Evolutionary conservation across 352 stramenopile species (phyloP).

Genomic region (Globisporangium iwayamae): DNA sequence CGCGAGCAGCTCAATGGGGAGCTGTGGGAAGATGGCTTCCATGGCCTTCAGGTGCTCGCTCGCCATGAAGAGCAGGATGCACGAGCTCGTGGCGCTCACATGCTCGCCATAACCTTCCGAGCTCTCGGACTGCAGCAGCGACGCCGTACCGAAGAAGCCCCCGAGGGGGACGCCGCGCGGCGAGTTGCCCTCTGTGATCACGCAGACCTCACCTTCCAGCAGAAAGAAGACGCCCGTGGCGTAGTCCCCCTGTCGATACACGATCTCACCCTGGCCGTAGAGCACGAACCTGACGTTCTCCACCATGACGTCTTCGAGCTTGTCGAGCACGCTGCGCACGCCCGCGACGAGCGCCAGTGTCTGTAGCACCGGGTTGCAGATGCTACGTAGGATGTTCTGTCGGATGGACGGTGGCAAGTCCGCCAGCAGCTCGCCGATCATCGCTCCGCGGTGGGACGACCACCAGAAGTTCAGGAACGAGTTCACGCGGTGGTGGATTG

Average conservation of each 20-base stretch:
- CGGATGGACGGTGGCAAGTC: conserved; percentile 27
- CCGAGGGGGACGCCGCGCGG: conserved; percentile 18
- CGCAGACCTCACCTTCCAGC: conserved; percentile 20
- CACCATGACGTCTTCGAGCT: conserved; percentile 34
- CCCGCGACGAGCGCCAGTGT: conserved; percentile 23
- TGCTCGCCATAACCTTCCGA: conserved; percentile 24
- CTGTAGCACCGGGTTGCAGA: conserved; percentile 31
- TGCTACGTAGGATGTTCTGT: conserved; percentile 29
- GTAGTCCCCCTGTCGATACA: conserved; percentile 35
- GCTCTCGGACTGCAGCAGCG: conserved; percentile 14
- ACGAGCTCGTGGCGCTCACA: conserved; percentile 26
- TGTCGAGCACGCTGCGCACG: conserved; percentile 19
- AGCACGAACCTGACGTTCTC: conserved; percentile 35
- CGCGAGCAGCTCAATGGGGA: conserved; percentile 14
- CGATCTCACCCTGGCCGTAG: conserved; percentile 34
- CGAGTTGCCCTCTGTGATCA: neutral
- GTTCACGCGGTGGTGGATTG: conserved; percentile 37
- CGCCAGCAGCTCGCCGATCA: conserved; percentile 31
- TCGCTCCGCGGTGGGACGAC: conserved; percentile 37
- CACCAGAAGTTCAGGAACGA: conserved; percentile 49
- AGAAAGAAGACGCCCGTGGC: conserved; percentile 29
- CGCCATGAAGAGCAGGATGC: conserved; percentile 30
- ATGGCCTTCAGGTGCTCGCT: conserved; percentile 20
- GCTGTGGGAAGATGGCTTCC: conserved; percentile 22
- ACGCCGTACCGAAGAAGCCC: conserved; percentile 31